Base-by-base conservation (phyloP, 257 asterid genomes). In the Coffea canephora region DNA sequence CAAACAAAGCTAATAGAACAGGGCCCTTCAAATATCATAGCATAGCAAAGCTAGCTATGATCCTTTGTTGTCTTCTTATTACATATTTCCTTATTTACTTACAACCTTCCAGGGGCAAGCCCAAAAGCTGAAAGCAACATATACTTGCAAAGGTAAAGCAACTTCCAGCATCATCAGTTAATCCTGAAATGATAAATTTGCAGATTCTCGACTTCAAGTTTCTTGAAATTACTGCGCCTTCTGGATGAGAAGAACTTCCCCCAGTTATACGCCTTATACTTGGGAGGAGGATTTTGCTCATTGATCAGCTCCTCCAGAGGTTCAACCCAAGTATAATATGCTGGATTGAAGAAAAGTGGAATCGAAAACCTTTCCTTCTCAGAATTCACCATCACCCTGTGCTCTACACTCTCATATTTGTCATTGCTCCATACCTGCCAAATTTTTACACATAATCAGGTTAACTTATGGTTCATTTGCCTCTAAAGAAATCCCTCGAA, bases 361-460 rank as follows among this genome's bases (percentile, higher is more conserved):
- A 88, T 82, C 4, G 94, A 92, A 77, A 84, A 84, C 77, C 97
- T 89, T 73, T 89, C 92, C 83, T 77, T 92, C 72, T 85, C 81
- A 6, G 87, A 66, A 76, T 91, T 91, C 73, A 89, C 90, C 73
- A 78, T 84, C 75, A 87, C 96, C 59, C 97, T 88, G 74, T 91
- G 96, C 84, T 92, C 97, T 82, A 92, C 97, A 46, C 97, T 92
- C 61, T 88, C 92, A 71, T 91, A 92, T 83, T 79, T 87, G 81
- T 85, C 91, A 76, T 92, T 92, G 90, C 97, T 92, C 94, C 93
- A 91, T 13, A 91, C 96, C 96, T 91, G 76, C 67, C 31, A 11
- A 34, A 43, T 14, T 54, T 5, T 62, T 27, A 61, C 54, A 65
- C 5, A 4, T 12, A 23, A 39, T 67, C 18, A n/a, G 46, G 18